Base-by-base conservation (phyloP, 75 land plant species). In the Pinus tabuliformis region DNA sequence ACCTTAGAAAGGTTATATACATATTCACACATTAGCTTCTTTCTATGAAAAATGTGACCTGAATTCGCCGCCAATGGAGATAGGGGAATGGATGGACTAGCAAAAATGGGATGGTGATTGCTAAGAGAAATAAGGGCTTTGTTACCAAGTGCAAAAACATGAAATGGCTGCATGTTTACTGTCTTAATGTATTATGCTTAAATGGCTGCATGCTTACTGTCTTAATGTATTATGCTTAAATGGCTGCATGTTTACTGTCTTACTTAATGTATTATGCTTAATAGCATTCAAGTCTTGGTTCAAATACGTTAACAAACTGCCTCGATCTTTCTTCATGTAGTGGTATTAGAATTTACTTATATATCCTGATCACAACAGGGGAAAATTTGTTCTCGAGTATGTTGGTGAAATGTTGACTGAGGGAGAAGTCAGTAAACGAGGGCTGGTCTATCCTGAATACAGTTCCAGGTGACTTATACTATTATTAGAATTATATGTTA, bases 331-430 rank as follows among this genome's bases (percentile, higher is more conserved):
- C n/a, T 4, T 18, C 24, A 8, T 68, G n/a, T 68, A 39, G 49
- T 20, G 24, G 33, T 68, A n/a, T 20, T 68, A 68, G 12, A 49
- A 11, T 9, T 49, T 49, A 49, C 11, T 49, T 45, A 45, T 45
- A 49, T 49, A 9, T 36, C n/a, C 70, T 68, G 54, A 18, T 75
- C 73, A 21, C 42, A 30, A 22, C 57, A 83, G 85, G 75, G 85
- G 85, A 15, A 75, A 61, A 28, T 83, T 83, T 83, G 79, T 81
- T 45, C 60, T 83, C 2, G 85, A 83, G 60, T 83, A 81, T 60
- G 84, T 83, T 56, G 85, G 85, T 33, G 85, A 83, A 54, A 70
- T 83, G 77, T 33, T 83, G 73, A 76, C 79, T 36, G 78, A 81
- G 56, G 57, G 21, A 58, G 79, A 81, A 81, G 85, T 84, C 37